Evolutionary conservation across 306 rosid genomes (phyloP).

Genomic region (Prunus kanzakura): DNA sequence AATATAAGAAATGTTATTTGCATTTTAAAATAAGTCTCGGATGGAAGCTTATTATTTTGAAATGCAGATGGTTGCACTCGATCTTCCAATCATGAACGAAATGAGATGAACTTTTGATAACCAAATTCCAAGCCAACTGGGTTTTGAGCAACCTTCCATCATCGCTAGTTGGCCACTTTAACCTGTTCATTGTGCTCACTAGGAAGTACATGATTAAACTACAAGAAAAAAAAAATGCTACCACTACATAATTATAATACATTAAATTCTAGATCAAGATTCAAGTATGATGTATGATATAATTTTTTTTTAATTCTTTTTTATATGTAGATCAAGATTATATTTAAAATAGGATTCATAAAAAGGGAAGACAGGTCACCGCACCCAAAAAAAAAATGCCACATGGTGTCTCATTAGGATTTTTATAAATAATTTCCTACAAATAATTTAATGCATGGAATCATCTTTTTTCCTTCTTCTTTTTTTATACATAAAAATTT

Average conservation of each 20-base stretch:
- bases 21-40: background rate
- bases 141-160: constrained; percentile 9
- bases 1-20: background rate
- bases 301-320: too few relatives aligned
- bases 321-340: background rate
- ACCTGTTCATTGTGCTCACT: background rate
- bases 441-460: background rate
- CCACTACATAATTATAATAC: background rate
- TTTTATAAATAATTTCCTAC: background rate
- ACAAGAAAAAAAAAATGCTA: background rate
- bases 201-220: constrained; percentile 2
- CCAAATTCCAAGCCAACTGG: background rate
- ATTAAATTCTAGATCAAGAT: background rate
- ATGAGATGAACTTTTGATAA: background rate
- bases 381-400: constrained; percentile 11
- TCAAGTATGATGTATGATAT: background rate
- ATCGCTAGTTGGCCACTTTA: background rate
- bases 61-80: background rate
- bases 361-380: constrained; percentile 4
- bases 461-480: background rate
- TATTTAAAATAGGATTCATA: background rate
- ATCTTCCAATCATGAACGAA: background rate
- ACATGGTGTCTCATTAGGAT: constrained; percentile 11
- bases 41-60: background rate
- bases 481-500: too few relatives aligned